phyloP scores from a whole-genome alignment of 2,329 filamentous ascomycete genomes.

The Pseudogymnoascus verrucosus region DNA sequence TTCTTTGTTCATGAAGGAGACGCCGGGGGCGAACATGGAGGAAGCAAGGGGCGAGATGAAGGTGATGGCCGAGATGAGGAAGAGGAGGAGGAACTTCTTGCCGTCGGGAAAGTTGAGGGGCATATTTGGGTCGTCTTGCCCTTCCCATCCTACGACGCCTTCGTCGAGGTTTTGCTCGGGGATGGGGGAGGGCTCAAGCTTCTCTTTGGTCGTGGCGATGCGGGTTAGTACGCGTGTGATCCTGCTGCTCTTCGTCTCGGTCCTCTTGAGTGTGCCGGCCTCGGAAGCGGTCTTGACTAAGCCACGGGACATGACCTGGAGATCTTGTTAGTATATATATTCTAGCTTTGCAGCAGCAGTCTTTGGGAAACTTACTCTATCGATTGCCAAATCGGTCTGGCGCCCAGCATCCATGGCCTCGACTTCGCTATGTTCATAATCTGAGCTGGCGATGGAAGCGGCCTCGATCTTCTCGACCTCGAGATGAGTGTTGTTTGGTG shows the following conservation, averaged over 20 bases:
- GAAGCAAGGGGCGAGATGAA: slow-evolving; percentile 29
- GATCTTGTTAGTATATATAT: not conserved
- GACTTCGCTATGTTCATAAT: slow-evolving; percentile 22
- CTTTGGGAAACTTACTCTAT: slow-evolving; percentile 16
- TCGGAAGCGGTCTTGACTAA: slow-evolving; percentile 19
- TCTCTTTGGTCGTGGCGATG: slow-evolving; percentile 22
- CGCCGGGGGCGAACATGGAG: slow-evolving; percentile 38
- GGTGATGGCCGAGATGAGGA: slow-evolving; percentile 28
- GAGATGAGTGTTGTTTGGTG: not conserved
- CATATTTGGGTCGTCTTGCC: slow-evolving; percentile 48
- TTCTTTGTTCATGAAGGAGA: slow-evolving; percentile 23
- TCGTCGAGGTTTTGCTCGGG: slow-evolving; percentile 43
- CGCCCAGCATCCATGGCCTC: slow-evolving; percentile 24
- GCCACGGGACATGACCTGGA: not conserved
- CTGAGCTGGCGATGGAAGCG: slow-evolving; percentile 5
- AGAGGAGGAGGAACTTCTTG: slow-evolving; percentile 25
- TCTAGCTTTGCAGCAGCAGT: not conserved
- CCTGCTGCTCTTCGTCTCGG: slow-evolving; percentile 17
- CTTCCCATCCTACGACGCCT: slow-evolving; percentile 53
- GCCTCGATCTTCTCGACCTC: not conserved
- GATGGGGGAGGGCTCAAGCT: slow-evolving; percentile 18
- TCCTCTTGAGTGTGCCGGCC: slow-evolving; percentile 12
- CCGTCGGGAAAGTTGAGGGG: slow-evolving; percentile 43
- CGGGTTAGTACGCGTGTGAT: slow-evolving; percentile 15
- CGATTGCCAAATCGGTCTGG: slow-evolving; percentile 20